Conservation (phyloP, 2,329 filamentous ascomycete species). For the Plenodomus tracheiphilus region DNA sequence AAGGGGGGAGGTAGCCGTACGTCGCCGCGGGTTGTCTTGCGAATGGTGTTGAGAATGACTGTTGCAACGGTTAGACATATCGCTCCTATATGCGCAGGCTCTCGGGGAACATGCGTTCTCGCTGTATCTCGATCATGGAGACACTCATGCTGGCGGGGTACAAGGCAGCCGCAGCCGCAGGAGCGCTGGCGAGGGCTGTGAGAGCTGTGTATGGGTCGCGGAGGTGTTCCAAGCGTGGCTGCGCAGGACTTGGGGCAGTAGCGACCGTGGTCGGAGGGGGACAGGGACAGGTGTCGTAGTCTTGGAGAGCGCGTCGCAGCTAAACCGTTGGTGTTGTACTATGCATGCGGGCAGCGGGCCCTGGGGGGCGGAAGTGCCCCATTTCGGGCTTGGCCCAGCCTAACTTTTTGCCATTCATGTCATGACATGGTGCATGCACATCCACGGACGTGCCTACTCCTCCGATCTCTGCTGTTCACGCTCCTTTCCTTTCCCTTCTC, state of each 20-base stretch:
- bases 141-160: constrained; percentile 64
- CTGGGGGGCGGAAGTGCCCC: constrained; percentile 15
- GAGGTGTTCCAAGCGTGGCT: background rate
- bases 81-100: background rate
- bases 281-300: constrained; percentile 3
- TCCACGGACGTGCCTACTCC: no score
- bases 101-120: constrained; percentile 59
- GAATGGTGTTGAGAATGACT: constrained; percentile 77
- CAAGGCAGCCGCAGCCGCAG: constrained; percentile 14
- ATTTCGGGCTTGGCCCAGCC: constrained; percentile 16
- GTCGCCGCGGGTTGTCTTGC: constrained; percentile 77
- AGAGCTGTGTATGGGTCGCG: constrained; percentile 2
- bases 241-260: background rate
- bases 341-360: constrained; percentile 7
- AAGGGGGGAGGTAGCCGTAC: constrained; percentile 54
- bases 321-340: constrained; percentile 15
- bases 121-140: constrained; percentile 84
- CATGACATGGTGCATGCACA: constrained; percentile 20
- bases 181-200: background rate
- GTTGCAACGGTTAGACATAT: constrained; percentile 18
- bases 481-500: background rate
- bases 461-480: background rate
- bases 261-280: background rate
- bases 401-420: constrained; percentile 24
- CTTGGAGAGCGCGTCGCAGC: constrained; percentile 24